Evolutionary conservation across 306 rosid genomes (phyloP), one percentile per base, ranked within the genome.

Genomic region (Prinsepia uniflora): DNA sequence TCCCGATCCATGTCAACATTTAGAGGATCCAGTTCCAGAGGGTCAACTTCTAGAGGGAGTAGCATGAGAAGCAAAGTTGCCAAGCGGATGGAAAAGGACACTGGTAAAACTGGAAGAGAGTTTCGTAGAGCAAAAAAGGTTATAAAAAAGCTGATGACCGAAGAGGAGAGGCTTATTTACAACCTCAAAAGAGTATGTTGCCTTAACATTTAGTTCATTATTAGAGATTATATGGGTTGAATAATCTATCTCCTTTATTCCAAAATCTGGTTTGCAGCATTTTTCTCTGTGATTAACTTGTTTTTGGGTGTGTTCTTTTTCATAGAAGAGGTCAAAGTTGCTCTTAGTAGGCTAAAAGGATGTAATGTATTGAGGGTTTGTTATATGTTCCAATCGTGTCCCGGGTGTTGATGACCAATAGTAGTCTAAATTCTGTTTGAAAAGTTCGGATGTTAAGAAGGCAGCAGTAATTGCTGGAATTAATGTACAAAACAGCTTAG

Each of bases 51-150:
- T 2, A 93, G 68, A 75, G 96, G 97, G 72, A 85, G 91, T 72
- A 91, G 95, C 74, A 94, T 91, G 92, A 85, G 99, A 65, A 90
- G 97, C 86, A 91, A 87, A 83, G 99, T 94, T 62, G 99, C 86
- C 75, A 89, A 78, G 71, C 80, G 97, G 76, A 87, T 94, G 96
- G 85, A 86, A 79, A 94, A 86, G 76, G 98, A 94, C 74, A 83
- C 96, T 1, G 99, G 99, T 54, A 94, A 86, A 80, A 94, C 99
- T 44, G 68, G 87, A 13, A 87, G 97, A 79, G 99, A 90, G 85
- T 81, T 87, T 39, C 89, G 96, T 47, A 80, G 92, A 67, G 99
- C 99, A 41, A 87, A 87, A 49, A 91, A 89, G 70, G 70, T 94
- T 74, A 89, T 85, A 82, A 89, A 89, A 86, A 94, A 94, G 76